Percentiles rank a stretch among this genome's conserved stretches.
Evolutionary conservation across 2,329 filamentous ascomycete genomes (phyloP).

Genomic region (Sporothrix curviconia): DNA sequence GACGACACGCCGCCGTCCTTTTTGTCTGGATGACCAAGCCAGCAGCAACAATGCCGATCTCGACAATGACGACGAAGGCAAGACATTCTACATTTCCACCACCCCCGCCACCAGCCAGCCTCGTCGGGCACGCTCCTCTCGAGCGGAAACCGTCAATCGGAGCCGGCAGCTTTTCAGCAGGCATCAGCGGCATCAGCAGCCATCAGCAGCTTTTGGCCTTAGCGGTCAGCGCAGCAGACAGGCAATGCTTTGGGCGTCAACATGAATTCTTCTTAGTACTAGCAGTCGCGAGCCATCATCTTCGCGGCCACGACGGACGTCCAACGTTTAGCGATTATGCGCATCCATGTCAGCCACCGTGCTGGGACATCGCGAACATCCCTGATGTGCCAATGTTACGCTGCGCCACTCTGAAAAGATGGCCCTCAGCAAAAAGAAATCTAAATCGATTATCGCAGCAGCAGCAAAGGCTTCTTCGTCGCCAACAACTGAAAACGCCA

Average conservation of each 20-base stretch:
- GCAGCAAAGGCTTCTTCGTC: neutral
- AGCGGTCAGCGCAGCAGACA: neutral
- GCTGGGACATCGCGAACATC: neutral
- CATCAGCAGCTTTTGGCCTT: neutral
- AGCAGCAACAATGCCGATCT: neutral
- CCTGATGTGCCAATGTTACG: slow-evolving; percentile 7
- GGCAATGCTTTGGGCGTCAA: neutral
- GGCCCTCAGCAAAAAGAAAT: slow-evolving; percentile 1
- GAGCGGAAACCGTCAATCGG: slow-evolving; percentile 8
- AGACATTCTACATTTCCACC: neutral
- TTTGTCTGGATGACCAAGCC: neutral
- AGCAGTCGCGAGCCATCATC: slow-evolving; percentile 17
- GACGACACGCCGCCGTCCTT: neutral
- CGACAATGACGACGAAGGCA: neutral
- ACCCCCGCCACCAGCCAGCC: neutral
- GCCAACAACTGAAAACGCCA: neutral
- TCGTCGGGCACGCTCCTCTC: slow-evolving; percentile 9
- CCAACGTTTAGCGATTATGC: slow-evolving; percentile 1
- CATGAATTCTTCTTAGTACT: slow-evolving; percentile 14
- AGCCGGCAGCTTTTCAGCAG: slow-evolving; percentile 5
- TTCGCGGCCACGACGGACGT: neutral
- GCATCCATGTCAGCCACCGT: neutral
- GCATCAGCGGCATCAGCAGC: slow-evolving; percentile 1
- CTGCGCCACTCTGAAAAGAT: slow-evolving; percentile 4
- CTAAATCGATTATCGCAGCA: neutral